Conservation (phyloP, 2,329 filamentous ascomycete species). For the Trichophyton simii region DNA sequence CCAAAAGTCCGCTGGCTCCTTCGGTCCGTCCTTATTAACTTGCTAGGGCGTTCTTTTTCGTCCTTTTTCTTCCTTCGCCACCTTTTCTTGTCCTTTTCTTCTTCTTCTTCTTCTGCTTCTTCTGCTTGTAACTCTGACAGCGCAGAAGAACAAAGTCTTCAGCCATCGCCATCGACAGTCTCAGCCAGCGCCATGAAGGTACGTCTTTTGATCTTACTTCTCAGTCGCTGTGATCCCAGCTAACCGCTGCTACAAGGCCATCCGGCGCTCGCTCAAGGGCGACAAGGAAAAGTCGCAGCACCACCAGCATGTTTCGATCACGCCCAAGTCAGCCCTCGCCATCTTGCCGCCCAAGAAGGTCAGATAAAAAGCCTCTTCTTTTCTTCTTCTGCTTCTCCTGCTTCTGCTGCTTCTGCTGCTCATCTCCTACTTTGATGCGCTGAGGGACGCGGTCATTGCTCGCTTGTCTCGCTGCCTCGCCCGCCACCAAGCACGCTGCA, state of each 20-base stretch:
- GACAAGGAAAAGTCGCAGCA: constrained; percentile 60
- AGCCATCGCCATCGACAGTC: no score
- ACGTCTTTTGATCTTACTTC: no score
- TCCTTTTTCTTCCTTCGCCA: neutral
- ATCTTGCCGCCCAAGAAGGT: constrained; percentile 93
- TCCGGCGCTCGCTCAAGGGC: constrained; percentile 81
- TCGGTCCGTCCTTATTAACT: no score
- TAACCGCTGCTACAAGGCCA: constrained; percentile 41
- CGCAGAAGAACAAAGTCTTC: no score
- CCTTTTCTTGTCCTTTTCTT: neutral
- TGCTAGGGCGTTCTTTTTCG: no score
- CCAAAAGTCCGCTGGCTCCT: no score
- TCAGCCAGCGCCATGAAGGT: neutral
- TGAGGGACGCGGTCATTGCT: no score
- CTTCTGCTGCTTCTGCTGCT: constrained; percentile 14
- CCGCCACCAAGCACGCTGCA: no score
- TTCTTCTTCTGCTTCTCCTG: neutral
- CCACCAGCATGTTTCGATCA: constrained; percentile 53
- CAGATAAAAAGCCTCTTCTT: constrained; percentile 19
- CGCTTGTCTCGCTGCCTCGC: neutral
- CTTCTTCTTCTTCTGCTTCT: neutral
- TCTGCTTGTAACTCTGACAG: neutral
- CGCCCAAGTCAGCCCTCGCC: constrained; percentile 72
- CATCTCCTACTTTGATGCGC: neutral
- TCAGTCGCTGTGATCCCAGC: no score